Base-by-base conservation (phyloP, 1,284 basidiomycete species). In the Athelia psychrophila region DNA sequence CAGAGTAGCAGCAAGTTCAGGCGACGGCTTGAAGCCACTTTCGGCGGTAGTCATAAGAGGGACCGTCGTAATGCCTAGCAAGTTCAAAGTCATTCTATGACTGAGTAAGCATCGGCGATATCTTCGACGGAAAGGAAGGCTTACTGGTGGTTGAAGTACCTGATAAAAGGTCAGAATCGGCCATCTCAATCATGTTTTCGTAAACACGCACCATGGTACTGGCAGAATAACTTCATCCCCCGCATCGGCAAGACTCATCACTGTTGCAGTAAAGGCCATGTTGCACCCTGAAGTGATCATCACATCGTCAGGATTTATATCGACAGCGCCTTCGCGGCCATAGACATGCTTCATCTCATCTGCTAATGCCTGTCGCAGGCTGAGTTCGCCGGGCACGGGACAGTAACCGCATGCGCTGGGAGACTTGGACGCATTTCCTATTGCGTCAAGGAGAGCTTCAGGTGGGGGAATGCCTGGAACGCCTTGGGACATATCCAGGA, bases 151-250 rank as follows among this genome's bases (percentile, higher is more conserved):
- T 90, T 90, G 65, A 92, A 91, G 62, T 91, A 91, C 77, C 83
- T 86, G 56, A 3, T 40, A 24, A 51, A 32, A 40, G 12, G 46
- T 20, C 1, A 51, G 32, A 3, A 24, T 13, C 16, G 6, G 20
- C 52, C 20, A 50, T 32, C 24, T 44, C 36, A 32, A 56, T 60
- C 56, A 53, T 30, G 50, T 5, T 15, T 36, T 23, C 27, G 13
- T 30, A 30, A 12, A 42, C 23, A 55, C 60, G 48, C 62, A 87
- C 86, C 88, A 90, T 10, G 93, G 92, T 1, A 86, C 75, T 5
- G 92, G 91, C 15, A 95, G 67, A 47, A 96, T 85, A 38, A 93
- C 74, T 56, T 89, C 87, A 54, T 91, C 87, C 0, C 87, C 88
- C 2, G 80, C 72, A 55, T 83, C 80, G 18, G 86, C 89, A 4